Evolutionary conservation across 352 stramenopile species (phyloP), one percentile per base, ranked within the genome.

Genomic region (Globisporangium spiculum): DNA sequence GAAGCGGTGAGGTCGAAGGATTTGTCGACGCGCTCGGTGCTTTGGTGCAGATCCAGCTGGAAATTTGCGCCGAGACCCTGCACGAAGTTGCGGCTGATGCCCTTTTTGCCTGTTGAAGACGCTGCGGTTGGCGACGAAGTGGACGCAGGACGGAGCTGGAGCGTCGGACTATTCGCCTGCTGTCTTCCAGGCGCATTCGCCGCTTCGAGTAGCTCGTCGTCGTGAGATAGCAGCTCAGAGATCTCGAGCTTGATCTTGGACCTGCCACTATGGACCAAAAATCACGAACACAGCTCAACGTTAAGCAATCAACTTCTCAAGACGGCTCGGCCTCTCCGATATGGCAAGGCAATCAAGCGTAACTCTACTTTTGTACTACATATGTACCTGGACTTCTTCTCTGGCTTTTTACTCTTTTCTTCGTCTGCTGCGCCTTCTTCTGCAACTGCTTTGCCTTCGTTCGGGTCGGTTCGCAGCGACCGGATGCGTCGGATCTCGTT

Each of bases 171-270:
- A 50, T 71, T 70, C 16, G 81, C 78, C 27, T 70, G 71, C 48
- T 88, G 73, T 7, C 78, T 67, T 8, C 76, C 72, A 24, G 73
- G 76, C 18, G 69, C 64, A 0, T 53, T 24, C 67, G 26, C 70
- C 7, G 54, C 56, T 7, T 7, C 61, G 6, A 76, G 56, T 3
- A 67, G 65, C 2, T 75, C 54, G 54, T 59, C 68, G 10, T 82
- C 71, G 14, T 71, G 67, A 5, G 73, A 75, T 3, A 81, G 65
- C 0, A 84, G 48, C 66, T 88, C 81, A 4, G 80, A 65, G 62
- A 94, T 91, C 52, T 94, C 83, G 18, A 94, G 61, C 54, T 88
- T 93, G 67, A 94, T 89, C 65, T 88, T 88, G n/a, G 80, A 77
- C 18, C 80, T 76, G 30, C 75, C 72, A 61, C 71, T 79, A 20